Percentiles rank a stretch among this genome's conserved stretches.
phyloP scores from a whole-genome alignment of 2,329 filamentous ascomycete genomes.

The Pezicula rhizophila region DNA sequence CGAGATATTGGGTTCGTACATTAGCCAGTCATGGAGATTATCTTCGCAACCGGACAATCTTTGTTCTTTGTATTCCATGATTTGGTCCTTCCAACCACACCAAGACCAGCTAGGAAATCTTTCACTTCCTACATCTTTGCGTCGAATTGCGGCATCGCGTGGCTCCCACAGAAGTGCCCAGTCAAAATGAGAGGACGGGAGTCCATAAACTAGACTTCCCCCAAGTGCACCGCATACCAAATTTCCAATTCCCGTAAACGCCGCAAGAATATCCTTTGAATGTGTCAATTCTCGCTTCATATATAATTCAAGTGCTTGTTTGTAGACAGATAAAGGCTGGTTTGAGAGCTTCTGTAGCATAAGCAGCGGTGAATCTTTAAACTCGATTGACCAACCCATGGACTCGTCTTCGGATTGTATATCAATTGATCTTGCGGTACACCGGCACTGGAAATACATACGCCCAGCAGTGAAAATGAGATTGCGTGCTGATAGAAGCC shows the following conservation, averaged over 20 bases:
- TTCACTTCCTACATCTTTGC: not conserved
- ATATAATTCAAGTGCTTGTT: constrained; percentile 20
- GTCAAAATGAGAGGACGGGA: constrained; percentile 28
- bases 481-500: too few relatives aligned
- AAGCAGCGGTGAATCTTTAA: too few relatives aligned
- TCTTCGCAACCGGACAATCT: constrained; percentile 18
- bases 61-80: constrained; percentile 13
- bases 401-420: constrained; percentile 22
- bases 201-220: constrained; percentile 22
- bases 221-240: constrained; percentile 18
- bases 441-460: constrained; percentile 27
- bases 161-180: constrained; percentile 28
- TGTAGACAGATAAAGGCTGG: too few relatives aligned
- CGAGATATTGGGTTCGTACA: not conserved
- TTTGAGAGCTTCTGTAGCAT: too few relatives aligned
- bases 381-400: constrained; percentile 9
- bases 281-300: constrained; percentile 21
- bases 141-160: not conserved
- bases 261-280: constrained; percentile 25
- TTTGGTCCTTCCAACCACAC: constrained; percentile 24
- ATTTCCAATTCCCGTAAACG: constrained; percentile 27
- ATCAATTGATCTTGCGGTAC: constrained; percentile 22
- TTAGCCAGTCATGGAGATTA: constrained; percentile 27
- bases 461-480: constrained; percentile 3
- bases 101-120: constrained; percentile 31